These are phyloP conservation scores for Trichoderma koningiopsis DNA, from an alignment of 2,329 filamentous ascomycete genomes.

Conservation along the genomic window DNA sequence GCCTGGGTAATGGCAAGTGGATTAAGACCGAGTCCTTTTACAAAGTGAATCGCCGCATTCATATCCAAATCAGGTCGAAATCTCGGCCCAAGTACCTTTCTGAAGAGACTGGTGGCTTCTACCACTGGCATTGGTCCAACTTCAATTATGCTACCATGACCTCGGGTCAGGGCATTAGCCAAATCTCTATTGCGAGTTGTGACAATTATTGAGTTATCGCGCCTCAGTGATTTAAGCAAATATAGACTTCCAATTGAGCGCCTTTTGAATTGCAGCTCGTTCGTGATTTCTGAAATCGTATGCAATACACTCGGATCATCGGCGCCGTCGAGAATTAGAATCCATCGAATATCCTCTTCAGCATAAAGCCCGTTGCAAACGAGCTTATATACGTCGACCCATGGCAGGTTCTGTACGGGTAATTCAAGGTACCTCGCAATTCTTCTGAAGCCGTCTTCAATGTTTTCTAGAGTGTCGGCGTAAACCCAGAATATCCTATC, in stretches of 20 bases:
- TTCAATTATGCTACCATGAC: background rate
- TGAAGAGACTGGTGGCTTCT: background rate
- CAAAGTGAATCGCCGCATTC: background rate
- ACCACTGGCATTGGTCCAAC: background rate
- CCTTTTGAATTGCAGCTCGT: no score
- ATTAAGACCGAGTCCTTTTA: background rate
- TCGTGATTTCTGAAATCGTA: background rate
- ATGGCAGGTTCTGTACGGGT: background rate
- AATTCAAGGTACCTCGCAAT: background rate
- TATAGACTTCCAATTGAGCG: no score
- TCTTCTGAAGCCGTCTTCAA: background rate
- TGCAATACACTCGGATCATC: conserved; percentile 35
- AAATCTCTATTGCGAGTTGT: background rate
- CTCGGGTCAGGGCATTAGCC: background rate
- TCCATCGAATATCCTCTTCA: conserved; percentile 36
- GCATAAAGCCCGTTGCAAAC: conserved; percentile 37
- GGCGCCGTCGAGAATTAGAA: conserved; percentile 43
- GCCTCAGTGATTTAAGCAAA: background rate
- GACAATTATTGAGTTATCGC: background rate
- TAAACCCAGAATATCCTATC: conserved; percentile 1
- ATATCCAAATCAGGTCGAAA: background rate
- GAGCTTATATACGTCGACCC: conserved; percentile 32
- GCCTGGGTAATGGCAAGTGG: conserved; percentile 4
- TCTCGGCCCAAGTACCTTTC: background rate
- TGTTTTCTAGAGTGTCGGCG: background rate